Base-by-base conservation (phyloP, 257 asterid species). In the Solanum paucissectum region DNA sequence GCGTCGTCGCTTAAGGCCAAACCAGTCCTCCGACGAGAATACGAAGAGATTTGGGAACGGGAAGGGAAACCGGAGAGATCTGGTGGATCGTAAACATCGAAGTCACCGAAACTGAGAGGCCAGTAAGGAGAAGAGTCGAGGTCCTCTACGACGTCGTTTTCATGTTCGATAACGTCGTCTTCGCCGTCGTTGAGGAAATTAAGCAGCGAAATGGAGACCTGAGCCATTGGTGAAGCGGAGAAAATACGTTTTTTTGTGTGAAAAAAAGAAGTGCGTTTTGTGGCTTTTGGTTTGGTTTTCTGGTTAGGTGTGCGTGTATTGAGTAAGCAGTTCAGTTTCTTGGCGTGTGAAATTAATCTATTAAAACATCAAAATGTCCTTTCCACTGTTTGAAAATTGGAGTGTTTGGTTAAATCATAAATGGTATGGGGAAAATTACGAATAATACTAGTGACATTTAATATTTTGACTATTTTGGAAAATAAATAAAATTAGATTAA, bases 31-130 rank as follows among this genome's bases (percentile, higher is more conserved):
- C 42, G 16, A 9, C 49, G 86, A 21, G 66, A 85, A 55, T 32
- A 71, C 33, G 87, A 66, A 89, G 88, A 74, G 82, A 76, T 84
- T 77, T 40, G 66, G 29, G 81, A 52, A 55, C 71, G 79, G 23
- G 52, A 74, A 11, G 64, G 52, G 44, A 87, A 64, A 79, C 83
- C 87, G 77, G 79, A 82, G 77, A 88, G 89, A 88, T 91, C 91
- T 52, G 90, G 68, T 25, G 72, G 5, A 32, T 55, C 72, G 90
- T 77, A 86, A 37, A 44, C 72, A 27, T 87, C 89, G 75, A 86
- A 88, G 89, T 52, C 60, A 21, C 87, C 91, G 90, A 88, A 88
- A 88, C 82, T 90, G 86, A 58, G n/a, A 40, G 90, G 60, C 89
- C 90, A 88, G 85, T 62, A 79, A 33, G 91, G 90, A 20, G 75